These are phyloP conservation scores for Amoebophrya sp. DNA, from an alignment of 169 alveolate species.

Conservation along the genomic window DNA sequence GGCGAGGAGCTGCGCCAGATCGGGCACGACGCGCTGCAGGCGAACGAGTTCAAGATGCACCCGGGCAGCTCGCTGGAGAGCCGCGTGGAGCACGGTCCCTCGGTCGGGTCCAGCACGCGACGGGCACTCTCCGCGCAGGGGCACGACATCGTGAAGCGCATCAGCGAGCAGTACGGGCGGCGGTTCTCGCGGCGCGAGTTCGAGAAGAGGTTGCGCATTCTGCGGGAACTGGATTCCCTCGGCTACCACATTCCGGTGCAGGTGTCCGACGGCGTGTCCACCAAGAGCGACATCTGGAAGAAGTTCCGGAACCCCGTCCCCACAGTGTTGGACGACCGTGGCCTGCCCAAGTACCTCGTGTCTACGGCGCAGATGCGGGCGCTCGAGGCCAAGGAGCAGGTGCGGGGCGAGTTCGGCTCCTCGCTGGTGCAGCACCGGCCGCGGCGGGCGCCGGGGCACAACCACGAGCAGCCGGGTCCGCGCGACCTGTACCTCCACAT, in stretches of 20 bases:
- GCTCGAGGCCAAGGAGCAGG: not conserved
- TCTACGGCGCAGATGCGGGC: not conserved
- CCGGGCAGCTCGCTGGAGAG: not conserved
- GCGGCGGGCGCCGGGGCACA: not conserved
- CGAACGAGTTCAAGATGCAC: not conserved
- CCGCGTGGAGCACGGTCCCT: not conserved
- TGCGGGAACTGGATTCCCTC: not conserved
- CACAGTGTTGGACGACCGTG: not conserved
- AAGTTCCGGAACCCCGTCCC: not conserved
- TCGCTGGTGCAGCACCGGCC: not conserved
- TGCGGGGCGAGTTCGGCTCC: not conserved
- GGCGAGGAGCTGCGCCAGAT: not conserved
- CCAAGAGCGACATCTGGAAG: not conserved
- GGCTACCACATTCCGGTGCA: not conserved
- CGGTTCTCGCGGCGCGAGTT: constrained; percentile 14
- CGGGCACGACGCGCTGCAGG: not conserved
- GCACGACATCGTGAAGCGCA: not conserved
- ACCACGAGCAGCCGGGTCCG: constrained; percentile 26
- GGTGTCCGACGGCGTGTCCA: constrained; percentile 19
- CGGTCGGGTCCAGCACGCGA: not conserved
- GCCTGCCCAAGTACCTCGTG: not conserved
- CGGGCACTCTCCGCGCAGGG: not conserved
- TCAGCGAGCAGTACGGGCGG: constrained; percentile 1
- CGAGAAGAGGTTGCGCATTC: not conserved
- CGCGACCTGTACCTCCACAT: not conserved